Evolutionary conservation across 2,329 filamentous ascomycete species (phyloP), one percentile per base, ranked within the genome.

Genomic region (Fusarium camptoceras): DNA sequence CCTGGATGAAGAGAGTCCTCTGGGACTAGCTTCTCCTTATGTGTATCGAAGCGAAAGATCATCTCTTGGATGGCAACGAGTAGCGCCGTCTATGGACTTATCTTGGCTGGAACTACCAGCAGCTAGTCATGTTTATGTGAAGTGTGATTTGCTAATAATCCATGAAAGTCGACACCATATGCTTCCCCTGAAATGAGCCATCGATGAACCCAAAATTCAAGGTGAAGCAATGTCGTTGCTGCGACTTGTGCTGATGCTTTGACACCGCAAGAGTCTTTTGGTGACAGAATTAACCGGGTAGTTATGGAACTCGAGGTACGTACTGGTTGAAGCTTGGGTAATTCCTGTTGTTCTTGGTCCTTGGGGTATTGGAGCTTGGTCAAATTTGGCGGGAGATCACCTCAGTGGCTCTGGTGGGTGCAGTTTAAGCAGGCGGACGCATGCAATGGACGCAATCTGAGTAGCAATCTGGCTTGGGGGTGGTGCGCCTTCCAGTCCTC

Each of bases 341-440:
- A 48, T 27, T 28, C 11, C 30, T 50, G 30, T 43, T 55, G 37
- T 43, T 61, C 43, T 46, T 43, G 24, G 42, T 65, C 24, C 51
- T 64, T 59, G 58, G 37, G 41, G 47, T 44, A 48, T 50, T 37
- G 39, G 44, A 55, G 48, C 58, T 59, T 65, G 53, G 34, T 50
- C 64, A 61, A 71, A 69, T 69, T 66, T 72, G 68, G 56, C 64
- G 64, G 64, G 64, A 71, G 68, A 71, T 71, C 68, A 71, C 68
- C 68, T 71, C 68, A 66, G 56, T 71, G 68, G 39, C 60, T 54
- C 49, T 66, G 48, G 68, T 71, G 68, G 68, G 56, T 71, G 53
- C 66, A 44, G 50, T 57, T 65, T 44, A 64, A 56, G 55, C 59
- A 64, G 48, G 41, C 59, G 55, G 60, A 69, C 37, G 66, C 65